These are phyloP conservation scores for Penicillium mononematosum DNA, from an alignment of 495 filamentous ascomycete species.

Conservation along the genomic window DNA sequence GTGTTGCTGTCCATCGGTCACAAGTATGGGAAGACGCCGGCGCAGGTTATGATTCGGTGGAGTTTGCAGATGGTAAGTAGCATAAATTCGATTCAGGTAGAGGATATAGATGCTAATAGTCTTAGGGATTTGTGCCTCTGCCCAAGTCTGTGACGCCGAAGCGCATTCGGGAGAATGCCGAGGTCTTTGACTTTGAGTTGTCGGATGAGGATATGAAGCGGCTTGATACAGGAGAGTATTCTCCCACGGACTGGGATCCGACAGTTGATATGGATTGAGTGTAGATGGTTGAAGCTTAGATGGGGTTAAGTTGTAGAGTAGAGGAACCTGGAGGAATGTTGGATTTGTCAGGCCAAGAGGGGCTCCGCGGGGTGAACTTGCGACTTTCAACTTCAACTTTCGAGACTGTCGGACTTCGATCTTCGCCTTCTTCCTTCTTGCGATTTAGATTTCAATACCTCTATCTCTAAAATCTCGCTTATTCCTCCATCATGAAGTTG, in stretches of 20 bases:
- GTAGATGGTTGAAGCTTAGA: neutral
- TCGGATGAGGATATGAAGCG: constrained; percentile 55
- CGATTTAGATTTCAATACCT: neutral
- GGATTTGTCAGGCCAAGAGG: constrained; percentile 25
- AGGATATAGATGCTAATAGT: constrained; percentile 1
- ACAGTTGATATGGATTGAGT: constrained; percentile 49
- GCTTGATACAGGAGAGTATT: constrained; percentile 58
- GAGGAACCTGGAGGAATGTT: constrained; percentile 9
- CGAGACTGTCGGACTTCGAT: too few species aligned
- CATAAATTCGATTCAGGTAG: neutral
- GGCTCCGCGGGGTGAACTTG: constrained; percentile 5
- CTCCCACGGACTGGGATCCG: constrained; percentile 61
- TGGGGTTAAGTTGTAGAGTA: neutral
- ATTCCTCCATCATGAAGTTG: constrained; percentile 60
- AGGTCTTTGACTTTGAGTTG: constrained; percentile 82
- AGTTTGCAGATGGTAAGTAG: constrained; percentile 65
- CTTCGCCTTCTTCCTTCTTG: neutral
- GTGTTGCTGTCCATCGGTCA: constrained; percentile 56
- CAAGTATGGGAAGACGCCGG: constrained; percentile 70
- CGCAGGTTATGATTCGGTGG: constrained; percentile 83
- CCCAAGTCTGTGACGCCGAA: constrained; percentile 59
- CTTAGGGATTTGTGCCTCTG: constrained; percentile 60
- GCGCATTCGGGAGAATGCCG: constrained; percentile 67
- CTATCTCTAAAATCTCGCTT: neutral
- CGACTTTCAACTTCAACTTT: neutral